A percentile compares a stretch with the other conserved stretches of the same genome.
Conservation (phyloP, 306 rosid species). For the Argentina anserina region DNA sequence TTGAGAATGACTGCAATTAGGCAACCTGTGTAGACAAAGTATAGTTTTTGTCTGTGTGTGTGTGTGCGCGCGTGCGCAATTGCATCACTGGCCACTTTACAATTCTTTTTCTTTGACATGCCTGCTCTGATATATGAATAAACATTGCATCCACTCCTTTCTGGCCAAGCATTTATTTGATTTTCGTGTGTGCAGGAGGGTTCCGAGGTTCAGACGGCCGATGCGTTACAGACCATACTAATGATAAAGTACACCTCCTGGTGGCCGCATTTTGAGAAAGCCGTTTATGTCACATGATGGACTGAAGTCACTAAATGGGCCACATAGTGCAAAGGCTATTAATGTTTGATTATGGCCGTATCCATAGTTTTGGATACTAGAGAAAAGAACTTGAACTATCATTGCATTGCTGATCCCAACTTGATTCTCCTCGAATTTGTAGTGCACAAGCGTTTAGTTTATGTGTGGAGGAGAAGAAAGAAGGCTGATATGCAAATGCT, state of each 20-base stretch:
- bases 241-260: constrained; percentile 29
- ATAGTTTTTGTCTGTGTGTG: too few relatives aligned
- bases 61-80: too few relatives aligned
- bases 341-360: constrained; percentile 27
- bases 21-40: background rate
- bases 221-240: constrained; percentile 86
- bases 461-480: constrained; percentile 25
- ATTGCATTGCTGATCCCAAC: constrained; percentile 24
- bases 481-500: constrained; percentile 20
- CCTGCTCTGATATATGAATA: background rate
- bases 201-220: constrained; percentile 92
- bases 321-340: constrained; percentile 19
- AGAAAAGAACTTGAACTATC: constrained; percentile 17
- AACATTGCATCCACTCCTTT: background rate
- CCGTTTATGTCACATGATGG: constrained; percentile 29
- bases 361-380: constrained; percentile 13
- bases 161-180: constrained; percentile 8
- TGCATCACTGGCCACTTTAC: background rate
- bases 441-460: constrained; percentile 22
- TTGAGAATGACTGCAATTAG: background rate
- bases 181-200: constrained; percentile 62
- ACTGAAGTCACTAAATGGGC: constrained; percentile 30
- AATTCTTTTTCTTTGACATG: constrained; percentile 2
- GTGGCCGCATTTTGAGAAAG: constrained; percentile 28
- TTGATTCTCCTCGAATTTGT: constrained; percentile 25